These are phyloP conservation scores for Tieghemiomyces parasiticus DNA, from an alignment of 192 early-diverging fungal species.

Conservation along the genomic window DNA sequence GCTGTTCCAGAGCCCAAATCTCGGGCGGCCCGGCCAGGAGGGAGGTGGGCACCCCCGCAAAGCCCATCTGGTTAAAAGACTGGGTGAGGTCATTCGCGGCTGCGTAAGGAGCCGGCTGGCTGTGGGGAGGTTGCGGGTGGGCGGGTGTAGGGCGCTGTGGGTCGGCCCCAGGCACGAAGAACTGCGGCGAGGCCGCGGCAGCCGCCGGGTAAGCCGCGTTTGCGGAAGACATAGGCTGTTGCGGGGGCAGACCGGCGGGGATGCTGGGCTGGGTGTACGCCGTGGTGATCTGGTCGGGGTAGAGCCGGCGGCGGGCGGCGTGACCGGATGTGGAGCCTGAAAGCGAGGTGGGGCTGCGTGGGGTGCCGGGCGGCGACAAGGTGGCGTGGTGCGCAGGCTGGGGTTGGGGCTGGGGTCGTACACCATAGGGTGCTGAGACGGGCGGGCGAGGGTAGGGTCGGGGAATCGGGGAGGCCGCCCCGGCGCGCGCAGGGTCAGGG, in stretches of 20 bases:
- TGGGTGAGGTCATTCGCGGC: slow-evolving; percentile 18
- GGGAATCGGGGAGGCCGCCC: neutral
- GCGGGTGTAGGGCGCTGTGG: too few species aligned
- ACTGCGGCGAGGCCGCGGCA: slow-evolving; percentile 13
- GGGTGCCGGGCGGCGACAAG: slow-evolving; percentile 7
- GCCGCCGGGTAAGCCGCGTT: slow-evolving; percentile 8
- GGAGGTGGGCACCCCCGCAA: slow-evolving; percentile 19
- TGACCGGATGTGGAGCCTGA: slow-evolving; percentile 1
- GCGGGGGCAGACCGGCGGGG: slow-evolving; percentile 14
- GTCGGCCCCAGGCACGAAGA: slow-evolving; percentile 26
- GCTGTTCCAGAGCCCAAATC: slow-evolving; percentile 21
- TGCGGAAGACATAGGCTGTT: too few species aligned
- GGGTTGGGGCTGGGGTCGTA: neutral
- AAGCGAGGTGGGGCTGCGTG: slow-evolving; percentile 9
- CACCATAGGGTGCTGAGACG: too few species aligned
- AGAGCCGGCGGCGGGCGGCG: slow-evolving; percentile 17
- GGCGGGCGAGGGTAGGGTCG: neutral
- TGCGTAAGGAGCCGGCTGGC: too few species aligned
- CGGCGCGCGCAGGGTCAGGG: neutral
- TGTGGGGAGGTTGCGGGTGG: too few species aligned
- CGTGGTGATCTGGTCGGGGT: slow-evolving; percentile 20
- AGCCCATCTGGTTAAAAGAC: too few species aligned
- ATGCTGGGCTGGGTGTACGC: slow-evolving; percentile 14
- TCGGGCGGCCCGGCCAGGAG: slow-evolving; percentile 24
- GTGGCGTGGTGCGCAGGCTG: neutral